Conservation (phyloP, 495 filamentous ascomycete genomes). For the Amniculicola lignicola region DNA sequence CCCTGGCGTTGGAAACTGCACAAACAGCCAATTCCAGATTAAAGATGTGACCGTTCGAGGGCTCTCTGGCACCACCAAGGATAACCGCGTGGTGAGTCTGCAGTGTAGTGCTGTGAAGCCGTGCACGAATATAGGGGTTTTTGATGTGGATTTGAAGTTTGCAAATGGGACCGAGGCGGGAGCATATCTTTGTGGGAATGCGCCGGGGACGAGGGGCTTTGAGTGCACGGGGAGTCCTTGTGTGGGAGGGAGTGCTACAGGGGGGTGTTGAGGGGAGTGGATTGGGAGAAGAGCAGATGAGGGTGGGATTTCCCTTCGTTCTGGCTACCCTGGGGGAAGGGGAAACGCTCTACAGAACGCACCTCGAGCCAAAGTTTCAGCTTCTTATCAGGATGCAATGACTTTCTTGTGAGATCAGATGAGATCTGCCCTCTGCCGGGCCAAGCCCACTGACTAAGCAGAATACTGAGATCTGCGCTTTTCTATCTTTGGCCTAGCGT, state of each 20-base stretch:
- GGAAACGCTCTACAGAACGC: too few species aligned
- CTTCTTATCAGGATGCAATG: too few species aligned
- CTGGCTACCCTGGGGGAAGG: too few species aligned
- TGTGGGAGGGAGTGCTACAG: conserved; percentile 7
- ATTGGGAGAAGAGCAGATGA: not conserved
- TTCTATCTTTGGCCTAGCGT: too few species aligned
- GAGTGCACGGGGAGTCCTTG: conserved; percentile 3
- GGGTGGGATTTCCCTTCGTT: too few species aligned
- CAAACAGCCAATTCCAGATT: not conserved
- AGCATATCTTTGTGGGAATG: conserved; percentile 12
- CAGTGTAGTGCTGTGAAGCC: conserved; percentile 11
- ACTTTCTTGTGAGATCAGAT: too few species aligned
- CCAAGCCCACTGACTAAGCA: too few species aligned
- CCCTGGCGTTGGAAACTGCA: conserved; percentile 1
- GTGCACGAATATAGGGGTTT: conserved; percentile 1
- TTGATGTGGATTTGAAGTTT: not conserved
- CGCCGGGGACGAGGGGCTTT: not conserved
- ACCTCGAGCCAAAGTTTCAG: too few species aligned
- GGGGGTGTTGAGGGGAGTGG: conserved; percentile 8
- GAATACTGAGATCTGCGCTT: too few species aligned
- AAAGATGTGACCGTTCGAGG: not conserved
- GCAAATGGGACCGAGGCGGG: not conserved
- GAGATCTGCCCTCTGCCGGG: too few species aligned
- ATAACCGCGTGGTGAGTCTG: not conserved
- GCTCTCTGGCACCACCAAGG: conserved; percentile 1